A percentile compares a stretch with the other conserved stretches of the same genome.
phyloP scores from a whole-genome alignment of 257 asterid genomes.

The Solanum chaucha region DNA sequence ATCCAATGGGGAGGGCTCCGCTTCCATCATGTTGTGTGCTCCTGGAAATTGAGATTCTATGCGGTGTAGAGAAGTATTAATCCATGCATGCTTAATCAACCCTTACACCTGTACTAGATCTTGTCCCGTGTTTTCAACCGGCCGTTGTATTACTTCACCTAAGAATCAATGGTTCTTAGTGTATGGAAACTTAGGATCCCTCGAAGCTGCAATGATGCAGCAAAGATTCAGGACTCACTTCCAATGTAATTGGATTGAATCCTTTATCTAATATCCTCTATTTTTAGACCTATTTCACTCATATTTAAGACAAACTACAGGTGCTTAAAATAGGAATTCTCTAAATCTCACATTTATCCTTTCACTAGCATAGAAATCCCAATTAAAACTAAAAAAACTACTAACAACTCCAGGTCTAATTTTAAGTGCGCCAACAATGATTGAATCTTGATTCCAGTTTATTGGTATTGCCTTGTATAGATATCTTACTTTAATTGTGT shows the following conservation, averaged over 20 bases:
- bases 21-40: not conserved
- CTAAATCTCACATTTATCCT: not conserved
- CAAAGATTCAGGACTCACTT: not conserved
- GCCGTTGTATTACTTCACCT: not conserved
- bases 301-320: not conserved
- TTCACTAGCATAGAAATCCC: not conserved
- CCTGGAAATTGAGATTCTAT: not conserved
- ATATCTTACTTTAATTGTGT: not conserved
- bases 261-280: not conserved
- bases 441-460: not conserved
- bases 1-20: not conserved
- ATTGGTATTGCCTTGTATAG: not conserved
- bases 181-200: not conserved
- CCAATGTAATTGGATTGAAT: not conserved
- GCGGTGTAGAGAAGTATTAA: not conserved
- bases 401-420: not conserved
- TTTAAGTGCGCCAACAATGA: not conserved
- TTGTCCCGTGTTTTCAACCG: not conserved
- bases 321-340: not conserved
- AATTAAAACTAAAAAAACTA: not conserved
- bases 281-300: not conserved
- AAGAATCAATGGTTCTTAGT: not conserved
- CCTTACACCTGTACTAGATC: not conserved
- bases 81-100: not conserved
- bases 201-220: not conserved